These are phyloP conservation scores for Sclerotinia minor DNA, from an alignment of 2,329 filamentous ascomycete species.

Conservation along the genomic window DNA sequence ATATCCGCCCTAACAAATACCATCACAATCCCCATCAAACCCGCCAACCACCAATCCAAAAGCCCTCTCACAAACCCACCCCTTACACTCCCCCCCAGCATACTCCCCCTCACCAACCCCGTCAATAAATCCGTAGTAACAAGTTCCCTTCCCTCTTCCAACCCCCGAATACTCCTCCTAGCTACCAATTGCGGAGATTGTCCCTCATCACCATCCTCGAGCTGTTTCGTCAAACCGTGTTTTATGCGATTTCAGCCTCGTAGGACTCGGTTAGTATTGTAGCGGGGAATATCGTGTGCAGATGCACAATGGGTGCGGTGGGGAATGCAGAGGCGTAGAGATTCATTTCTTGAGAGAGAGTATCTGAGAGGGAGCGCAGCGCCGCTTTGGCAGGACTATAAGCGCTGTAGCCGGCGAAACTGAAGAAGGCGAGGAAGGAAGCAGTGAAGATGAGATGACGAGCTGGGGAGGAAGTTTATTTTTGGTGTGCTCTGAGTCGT, in stretches of 20 bases:
- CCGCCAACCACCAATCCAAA: neutral
- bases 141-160: constrained; percentile 73
- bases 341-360: constrained; percentile 76
- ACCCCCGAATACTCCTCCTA: constrained; percentile 61
- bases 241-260: constrained; percentile 74
- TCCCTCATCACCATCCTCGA: constrained; percentile 76
- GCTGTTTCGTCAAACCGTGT: constrained; percentile 70
- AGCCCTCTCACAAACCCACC: constrained; percentile 5
- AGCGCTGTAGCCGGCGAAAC: constrained; percentile 75
- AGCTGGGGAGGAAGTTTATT: constrained; percentile 31
- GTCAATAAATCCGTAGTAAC: constrained; percentile 74
- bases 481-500: no score
- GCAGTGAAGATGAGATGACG: constrained; percentile 83
- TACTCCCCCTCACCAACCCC: constrained; percentile 66
- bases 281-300: constrained; percentile 52
- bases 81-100: constrained; percentile 55
- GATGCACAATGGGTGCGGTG: constrained; percentile 41
- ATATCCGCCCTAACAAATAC: constrained; percentile 21
- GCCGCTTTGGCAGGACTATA: constrained; percentile 85
- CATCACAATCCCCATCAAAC: constrained; percentile 15
- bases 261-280: constrained; percentile 77
- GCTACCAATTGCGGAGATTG: constrained; percentile 80
- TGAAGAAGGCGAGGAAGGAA: constrained; percentile 70
- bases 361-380: constrained; percentile 77
- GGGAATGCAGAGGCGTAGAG: constrained; percentile 78